A percentile compares a stretch with the other conserved stretches of the same genome.
Conservation (phyloP, 495 filamentous ascomycete genomes). For the Pyrenula aspistea region DNA sequence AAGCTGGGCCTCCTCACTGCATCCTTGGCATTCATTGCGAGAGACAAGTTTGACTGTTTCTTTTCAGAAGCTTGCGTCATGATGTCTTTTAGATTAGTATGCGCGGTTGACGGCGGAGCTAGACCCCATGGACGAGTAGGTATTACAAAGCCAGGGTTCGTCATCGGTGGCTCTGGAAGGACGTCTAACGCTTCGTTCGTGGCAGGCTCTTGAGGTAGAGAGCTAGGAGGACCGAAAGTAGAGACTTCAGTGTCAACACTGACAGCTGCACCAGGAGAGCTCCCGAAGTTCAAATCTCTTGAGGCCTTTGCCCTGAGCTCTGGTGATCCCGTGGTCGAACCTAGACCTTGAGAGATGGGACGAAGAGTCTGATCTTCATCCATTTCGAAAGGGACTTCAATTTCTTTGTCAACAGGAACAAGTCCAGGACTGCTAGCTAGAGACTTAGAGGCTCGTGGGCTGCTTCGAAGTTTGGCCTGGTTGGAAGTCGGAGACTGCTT, state of each 20-base stretch:
- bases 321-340: constrained; percentile 2
- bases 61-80: constrained; percentile 61
- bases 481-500: constrained; percentile 38
- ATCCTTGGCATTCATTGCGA: constrained; percentile 44
- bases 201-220: not conserved
- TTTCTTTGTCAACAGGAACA: constrained; percentile 1
- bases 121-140: not conserved
- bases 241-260: not conserved
- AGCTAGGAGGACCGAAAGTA: not conserved
- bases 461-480: not conserved
- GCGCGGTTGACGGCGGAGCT: not conserved
- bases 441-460: not conserved
- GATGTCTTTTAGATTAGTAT: constrained; percentile 72
- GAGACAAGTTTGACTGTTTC: constrained; percentile 56
- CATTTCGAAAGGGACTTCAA: not conserved
- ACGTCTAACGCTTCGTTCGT: not conserved
- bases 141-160: not conserved
- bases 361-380: not conserved
- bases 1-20: constrained; percentile 19
- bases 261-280: not conserved
- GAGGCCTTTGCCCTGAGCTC: not conserved
- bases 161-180: not conserved
- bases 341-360: not conserved
- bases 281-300: not conserved
- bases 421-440: constrained; percentile 1